phyloP scores from a whole-genome alignment of 371 early-diverging fungal genomes.

The Rhizomucor pusillus region DNA sequence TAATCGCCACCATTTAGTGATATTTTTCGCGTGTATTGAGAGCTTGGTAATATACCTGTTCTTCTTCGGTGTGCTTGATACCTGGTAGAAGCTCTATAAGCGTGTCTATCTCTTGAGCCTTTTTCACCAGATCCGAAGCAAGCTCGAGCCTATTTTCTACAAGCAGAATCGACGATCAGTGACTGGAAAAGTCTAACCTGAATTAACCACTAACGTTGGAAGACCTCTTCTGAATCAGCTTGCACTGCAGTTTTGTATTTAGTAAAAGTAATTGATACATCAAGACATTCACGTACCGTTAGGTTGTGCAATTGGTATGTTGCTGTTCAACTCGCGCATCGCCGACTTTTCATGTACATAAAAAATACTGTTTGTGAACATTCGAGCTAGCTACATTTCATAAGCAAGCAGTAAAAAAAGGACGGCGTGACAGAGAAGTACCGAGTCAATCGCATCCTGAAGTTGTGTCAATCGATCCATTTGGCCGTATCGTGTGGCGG shows the following conservation, averaged over 20 bases:
- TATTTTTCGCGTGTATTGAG: too few species aligned
- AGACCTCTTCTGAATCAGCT: constrained; percentile 46
- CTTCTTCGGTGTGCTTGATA: constrained; percentile 59
- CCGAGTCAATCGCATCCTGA: constrained; percentile 64
- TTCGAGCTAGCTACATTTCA: constrained; percentile 40
- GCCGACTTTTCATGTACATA: constrained; percentile 51
- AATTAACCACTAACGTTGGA: constrained; percentile 25
- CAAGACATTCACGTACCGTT: constrained; percentile 26
- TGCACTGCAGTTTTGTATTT: constrained; percentile 20
- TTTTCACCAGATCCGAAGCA: constrained; percentile 66
- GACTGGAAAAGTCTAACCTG: not conserved
- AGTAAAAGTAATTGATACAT: not conserved
- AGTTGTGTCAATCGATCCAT: constrained; percentile 53
- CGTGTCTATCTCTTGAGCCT: constrained; percentile 69
- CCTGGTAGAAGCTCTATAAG: constrained; percentile 70
- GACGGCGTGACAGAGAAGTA: constrained; percentile 8
- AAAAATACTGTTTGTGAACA: constrained; percentile 53
- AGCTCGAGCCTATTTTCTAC: constrained; percentile 60
- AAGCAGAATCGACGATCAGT: too few species aligned
- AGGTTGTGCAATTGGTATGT: constrained; percentile 43
- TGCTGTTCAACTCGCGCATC: constrained; percentile 38
- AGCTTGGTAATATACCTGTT: constrained; percentile 58
- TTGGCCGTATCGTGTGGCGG: too few species aligned
- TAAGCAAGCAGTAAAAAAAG: not conserved
- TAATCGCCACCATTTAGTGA: too few species aligned